Percentiles rank a stretch among this genome's conserved stretches.
Evolutionary conservation across 75 land plant species (phyloP).

Genomic region (Chamaecyparis obtusa): DNA sequence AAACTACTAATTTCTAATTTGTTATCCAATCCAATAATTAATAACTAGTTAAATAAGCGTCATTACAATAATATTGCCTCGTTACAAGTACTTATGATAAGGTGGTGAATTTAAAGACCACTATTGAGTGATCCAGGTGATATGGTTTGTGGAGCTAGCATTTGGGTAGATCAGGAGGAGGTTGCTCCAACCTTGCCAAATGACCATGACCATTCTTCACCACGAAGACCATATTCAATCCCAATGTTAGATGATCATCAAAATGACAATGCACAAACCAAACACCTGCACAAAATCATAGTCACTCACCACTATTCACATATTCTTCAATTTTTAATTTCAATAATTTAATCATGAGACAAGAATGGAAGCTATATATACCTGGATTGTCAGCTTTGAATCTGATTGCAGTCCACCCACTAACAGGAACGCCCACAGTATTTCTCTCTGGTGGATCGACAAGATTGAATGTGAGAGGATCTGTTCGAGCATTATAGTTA

Average conservation of each 20-base stretch:
- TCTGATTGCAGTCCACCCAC: slow-evolving; percentile 64
- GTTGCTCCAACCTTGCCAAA: slow-evolving; percentile 43
- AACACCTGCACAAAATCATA: slow-evolving; percentile 39
- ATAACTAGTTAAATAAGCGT: too few species aligned
- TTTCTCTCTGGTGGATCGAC: slow-evolving; percentile 56
- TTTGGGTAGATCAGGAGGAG: slow-evolving; percentile 61
- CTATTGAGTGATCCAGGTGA: too few species aligned
- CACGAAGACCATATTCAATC: slow-evolving; percentile 54
- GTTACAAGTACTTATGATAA: too few species aligned
- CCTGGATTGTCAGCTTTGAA: slow-evolving; percentile 72
- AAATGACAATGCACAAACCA: slow-evolving; percentile 77
- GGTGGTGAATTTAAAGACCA: too few species aligned
- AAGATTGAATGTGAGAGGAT: slow-evolving; percentile 14
- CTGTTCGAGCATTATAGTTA: too few species aligned
- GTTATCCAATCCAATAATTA: too few species aligned
- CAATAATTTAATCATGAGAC: too few species aligned
- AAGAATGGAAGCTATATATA: background rate
- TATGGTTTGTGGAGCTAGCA: slow-evolving; percentile 20
- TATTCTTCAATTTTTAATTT: background rate
- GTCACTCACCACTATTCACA: background rate
- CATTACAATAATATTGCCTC: too few species aligned
- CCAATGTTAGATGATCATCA: slow-evolving; percentile 61
- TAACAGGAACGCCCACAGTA: slow-evolving; percentile 48
- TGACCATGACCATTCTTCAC: slow-evolving; percentile 48
- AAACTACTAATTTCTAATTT: too few species aligned